Conservation (phyloP, 345 rosid genomes). For the Erucastrum elatum region DNA sequence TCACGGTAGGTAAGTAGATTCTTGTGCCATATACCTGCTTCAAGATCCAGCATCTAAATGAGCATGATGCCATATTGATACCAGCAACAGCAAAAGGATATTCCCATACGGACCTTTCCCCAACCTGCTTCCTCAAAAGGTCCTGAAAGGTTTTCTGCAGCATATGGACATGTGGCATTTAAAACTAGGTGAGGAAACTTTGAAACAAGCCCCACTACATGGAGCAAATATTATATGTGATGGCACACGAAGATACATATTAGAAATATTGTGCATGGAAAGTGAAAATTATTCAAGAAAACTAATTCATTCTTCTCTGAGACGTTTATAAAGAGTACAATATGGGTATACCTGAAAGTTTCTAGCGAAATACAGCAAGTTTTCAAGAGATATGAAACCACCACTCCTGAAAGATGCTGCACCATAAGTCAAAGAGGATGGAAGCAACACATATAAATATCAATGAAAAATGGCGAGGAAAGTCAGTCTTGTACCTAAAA, state of each 20-base stretch:
- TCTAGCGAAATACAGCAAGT: conserved; percentile 80
- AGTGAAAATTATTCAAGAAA: background rate
- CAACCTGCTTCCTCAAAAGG: too few relatives aligned
- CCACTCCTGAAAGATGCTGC: conserved; percentile 61
- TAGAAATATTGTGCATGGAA: background rate
- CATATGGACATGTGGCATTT: too few relatives aligned
- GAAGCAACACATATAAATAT: background rate
- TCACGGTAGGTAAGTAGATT: too few relatives aligned
- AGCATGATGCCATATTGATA: too few relatives aligned
- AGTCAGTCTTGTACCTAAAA: conserved; percentile 61
- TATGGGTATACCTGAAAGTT: conserved; percentile 64
- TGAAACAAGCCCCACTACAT: too few relatives aligned
- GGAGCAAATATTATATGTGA: too few relatives aligned
- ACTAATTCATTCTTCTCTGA: conserved; percentile 5
- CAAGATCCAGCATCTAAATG: too few relatives aligned
- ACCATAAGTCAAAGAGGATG: conserved; percentile 27
- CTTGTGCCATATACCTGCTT: too few relatives aligned
- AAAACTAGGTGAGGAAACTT: too few relatives aligned
- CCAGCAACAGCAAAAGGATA: too few relatives aligned
- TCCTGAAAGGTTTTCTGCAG: too few relatives aligned
- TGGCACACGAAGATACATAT: background rate
- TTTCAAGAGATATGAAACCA: conserved; percentile 97
- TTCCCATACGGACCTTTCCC: too few relatives aligned
- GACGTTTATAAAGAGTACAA: background rate
- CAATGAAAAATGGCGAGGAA: background rate